Evolutionary conservation across 768 basidiomycete species (phyloP).

Genomic region (Agrocybe pediades): DNA sequence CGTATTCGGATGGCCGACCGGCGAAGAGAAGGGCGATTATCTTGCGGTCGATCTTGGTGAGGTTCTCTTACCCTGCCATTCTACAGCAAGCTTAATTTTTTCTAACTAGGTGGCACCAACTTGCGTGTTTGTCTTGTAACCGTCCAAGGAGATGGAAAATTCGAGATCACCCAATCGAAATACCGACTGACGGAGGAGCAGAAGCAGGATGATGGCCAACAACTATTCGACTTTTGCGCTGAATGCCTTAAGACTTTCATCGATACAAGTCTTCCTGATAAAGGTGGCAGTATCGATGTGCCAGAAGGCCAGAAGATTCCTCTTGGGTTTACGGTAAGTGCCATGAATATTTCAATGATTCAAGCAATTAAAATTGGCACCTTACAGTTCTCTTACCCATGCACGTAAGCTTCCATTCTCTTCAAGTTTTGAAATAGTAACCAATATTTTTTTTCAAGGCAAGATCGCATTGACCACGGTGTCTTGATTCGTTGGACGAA

Average conservation of each 20-base stretch:
- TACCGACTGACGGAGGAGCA: slow-evolving; percentile 97
- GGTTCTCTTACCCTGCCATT: slow-evolving; percentile 21
- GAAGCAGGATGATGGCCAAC: slow-evolving; percentile 96
- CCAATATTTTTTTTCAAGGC: slow-evolving; percentile 45
- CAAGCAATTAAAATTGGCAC: slow-evolving; percentile 6
- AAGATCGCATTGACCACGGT: slow-evolving; percentile 92
- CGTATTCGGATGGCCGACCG: slow-evolving; percentile 95
- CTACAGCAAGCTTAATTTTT: not conserved
- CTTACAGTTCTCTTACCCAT: slow-evolving; percentile 96
- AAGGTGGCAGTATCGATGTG: slow-evolving; percentile 49
- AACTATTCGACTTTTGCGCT: slow-evolving; percentile 96
- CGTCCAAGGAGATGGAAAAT: slow-evolving; percentile 90
- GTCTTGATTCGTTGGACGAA: slow-evolving; percentile 99
- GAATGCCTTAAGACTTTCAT: slow-evolving; percentile 91
- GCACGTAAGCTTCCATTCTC: slow-evolving; percentile 58
- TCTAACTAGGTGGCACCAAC: slow-evolving; percentile 80
- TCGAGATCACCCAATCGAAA: slow-evolving; percentile 97
- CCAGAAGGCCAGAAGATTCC: slow-evolving; percentile 64
- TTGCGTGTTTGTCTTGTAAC: slow-evolving; percentile 98
- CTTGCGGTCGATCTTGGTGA: slow-evolving; percentile 88
- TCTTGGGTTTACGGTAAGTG: slow-evolving; percentile 89
- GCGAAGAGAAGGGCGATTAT: slow-evolving; percentile 85
- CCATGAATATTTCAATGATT: slow-evolving; percentile 1
- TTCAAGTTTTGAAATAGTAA: not conserved
- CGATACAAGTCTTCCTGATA: slow-evolving; percentile 62